Evolutionary conservation across 805 yeast species (phyloP).

Genomic region (Jamesozyma piceae): DNA sequence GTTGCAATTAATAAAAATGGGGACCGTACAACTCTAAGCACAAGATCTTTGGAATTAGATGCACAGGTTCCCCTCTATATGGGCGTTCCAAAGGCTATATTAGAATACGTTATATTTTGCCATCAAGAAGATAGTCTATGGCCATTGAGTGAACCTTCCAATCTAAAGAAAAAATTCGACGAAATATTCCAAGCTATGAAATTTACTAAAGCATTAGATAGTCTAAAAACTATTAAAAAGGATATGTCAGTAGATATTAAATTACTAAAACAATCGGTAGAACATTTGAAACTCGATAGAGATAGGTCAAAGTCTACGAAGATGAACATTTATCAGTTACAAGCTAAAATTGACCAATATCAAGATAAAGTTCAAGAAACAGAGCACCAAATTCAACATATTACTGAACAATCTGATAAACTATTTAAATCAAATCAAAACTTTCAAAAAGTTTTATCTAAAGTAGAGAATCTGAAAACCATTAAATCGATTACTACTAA

Average conservation of each 20-base stretch:
- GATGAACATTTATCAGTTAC: slow-evolving; percentile 37
- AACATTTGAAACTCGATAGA: slow-evolving; percentile 64
- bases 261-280: slow-evolving; percentile 67
- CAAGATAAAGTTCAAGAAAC: slow-evolving; percentile 41
- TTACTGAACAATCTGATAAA: slow-evolving; percentile 50
- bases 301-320: slow-evolving; percentile 57
- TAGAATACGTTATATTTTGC: slow-evolving; percentile 90
- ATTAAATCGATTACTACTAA: slow-evolving; percentile 37
- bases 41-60: slow-evolving; percentile 79
- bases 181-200: slow-evolving; percentile 94
- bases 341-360: slow-evolving; percentile 36
- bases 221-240: slow-evolving; percentile 63
- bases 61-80: slow-evolving; percentile 67
- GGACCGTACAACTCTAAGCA: slow-evolving; percentile 63
- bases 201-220: slow-evolving; percentile 82
- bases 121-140: slow-evolving; percentile 96
- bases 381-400: slow-evolving; percentile 40
- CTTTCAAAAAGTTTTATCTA: slow-evolving; percentile 62
- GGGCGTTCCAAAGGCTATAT: slow-evolving; percentile 80
- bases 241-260: slow-evolving; percentile 70
- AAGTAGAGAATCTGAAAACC: slow-evolving; percentile 47
- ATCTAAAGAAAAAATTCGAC: slow-evolving; percentile 83
- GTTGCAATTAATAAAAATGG: slow-evolving; percentile 51
- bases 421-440: slow-evolving; percentile 73
- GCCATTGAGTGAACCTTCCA: slow-evolving; percentile 91